These are phyloP conservation scores for Flammula alnicola DNA, from an alignment of 1,284 basidiomycete species.

Conservation along the genomic window DNA sequence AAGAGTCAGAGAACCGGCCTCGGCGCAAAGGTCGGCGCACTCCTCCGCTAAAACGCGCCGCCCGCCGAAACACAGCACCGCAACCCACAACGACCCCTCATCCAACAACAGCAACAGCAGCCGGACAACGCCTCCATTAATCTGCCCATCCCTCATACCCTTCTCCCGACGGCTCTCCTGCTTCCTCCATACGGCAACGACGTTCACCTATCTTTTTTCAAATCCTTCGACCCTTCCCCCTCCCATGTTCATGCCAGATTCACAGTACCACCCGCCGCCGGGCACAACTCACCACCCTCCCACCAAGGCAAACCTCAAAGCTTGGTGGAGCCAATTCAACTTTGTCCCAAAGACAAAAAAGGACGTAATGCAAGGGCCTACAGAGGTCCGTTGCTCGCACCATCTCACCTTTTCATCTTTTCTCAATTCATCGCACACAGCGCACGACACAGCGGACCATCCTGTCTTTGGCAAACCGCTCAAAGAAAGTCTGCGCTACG, in stretches of 20 bases:
- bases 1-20: constrained; percentile 17
- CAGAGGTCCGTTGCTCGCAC: constrained; percentile 20
- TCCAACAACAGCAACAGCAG: constrained; percentile 1
- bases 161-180: constrained; percentile 6
- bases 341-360: constrained; percentile 59
- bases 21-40: constrained; percentile 21
- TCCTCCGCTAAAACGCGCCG: constrained; percentile 23
- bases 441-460: constrained; percentile 43
- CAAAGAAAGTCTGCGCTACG: constrained; percentile 82
- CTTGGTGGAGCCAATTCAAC: constrained; percentile 85
- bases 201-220: too few relatives aligned
- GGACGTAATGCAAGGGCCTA: constrained; percentile 21
- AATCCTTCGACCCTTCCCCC: constrained; percentile 10
- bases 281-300: constrained; percentile 33
- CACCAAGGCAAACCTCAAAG: constrained; percentile 69
- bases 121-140: constrained; percentile 7
- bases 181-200: constrained; percentile 1
- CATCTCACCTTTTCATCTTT: constrained; percentile 2
- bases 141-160: constrained; percentile 1
- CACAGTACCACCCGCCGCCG: constrained; percentile 12
- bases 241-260: constrained; percentile 21
- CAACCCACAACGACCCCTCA: constrained; percentile 1
- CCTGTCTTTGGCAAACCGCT: constrained; percentile 88
- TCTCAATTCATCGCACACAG: constrained; percentile 15
- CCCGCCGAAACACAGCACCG: constrained; percentile 15